Percentiles rank a stretch among this genome's conserved stretches.
Evolutionary conservation across 805 yeast genomes (phyloP).

Genomic region (Hyphopichia homilentoma): DNA sequence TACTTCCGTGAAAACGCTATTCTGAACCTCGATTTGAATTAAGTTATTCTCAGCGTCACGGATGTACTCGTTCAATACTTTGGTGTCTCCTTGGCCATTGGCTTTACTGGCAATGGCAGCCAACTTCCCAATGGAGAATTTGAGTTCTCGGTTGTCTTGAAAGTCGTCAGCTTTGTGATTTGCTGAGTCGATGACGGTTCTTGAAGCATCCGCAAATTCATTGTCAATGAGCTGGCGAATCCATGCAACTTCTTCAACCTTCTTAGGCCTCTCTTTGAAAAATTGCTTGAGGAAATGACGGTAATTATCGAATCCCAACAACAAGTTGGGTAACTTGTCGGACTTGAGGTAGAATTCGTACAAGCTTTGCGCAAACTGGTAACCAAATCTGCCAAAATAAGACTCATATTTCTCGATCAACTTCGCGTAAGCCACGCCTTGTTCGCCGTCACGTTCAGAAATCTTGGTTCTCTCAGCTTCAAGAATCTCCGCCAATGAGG

Average conservation of each 20-base stretch:
- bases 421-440: conserved; percentile 11
- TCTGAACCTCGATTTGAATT: conserved; percentile 48
- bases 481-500: conserved; percentile 53
- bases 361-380: conserved; percentile 62
- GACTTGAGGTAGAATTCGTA: conserved; percentile 55
- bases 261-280: conserved; percentile 38
- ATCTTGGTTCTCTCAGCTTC: conserved; percentile 27
- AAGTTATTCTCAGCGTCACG: conserved; percentile 49
- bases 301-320: conserved; percentile 56
- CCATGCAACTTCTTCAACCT: conserved; percentile 65
- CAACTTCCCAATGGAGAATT: conserved; percentile 70
- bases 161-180: conserved; percentile 33
- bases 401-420: conserved; percentile 32
- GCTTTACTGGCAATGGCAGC: conserved; percentile 45
- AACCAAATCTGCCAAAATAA: conserved; percentile 61
- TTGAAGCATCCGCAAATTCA: conserved; percentile 49
- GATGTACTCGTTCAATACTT: conserved; percentile 21
- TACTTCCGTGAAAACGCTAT: conserved; percentile 21
- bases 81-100: conserved; percentile 3
- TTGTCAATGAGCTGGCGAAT: conserved; percentile 55
- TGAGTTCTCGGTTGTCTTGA: conserved; percentile 47
- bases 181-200: conserved; percentile 40
- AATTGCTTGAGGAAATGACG: conserved; percentile 48
- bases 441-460: conserved; percentile 14
- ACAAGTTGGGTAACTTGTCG: conserved; percentile 49